These are phyloP conservation scores for Cyphellophora attinorum DNA, from an alignment of 2,329 filamentous ascomycete species.

Conservation along the genomic window DNA sequence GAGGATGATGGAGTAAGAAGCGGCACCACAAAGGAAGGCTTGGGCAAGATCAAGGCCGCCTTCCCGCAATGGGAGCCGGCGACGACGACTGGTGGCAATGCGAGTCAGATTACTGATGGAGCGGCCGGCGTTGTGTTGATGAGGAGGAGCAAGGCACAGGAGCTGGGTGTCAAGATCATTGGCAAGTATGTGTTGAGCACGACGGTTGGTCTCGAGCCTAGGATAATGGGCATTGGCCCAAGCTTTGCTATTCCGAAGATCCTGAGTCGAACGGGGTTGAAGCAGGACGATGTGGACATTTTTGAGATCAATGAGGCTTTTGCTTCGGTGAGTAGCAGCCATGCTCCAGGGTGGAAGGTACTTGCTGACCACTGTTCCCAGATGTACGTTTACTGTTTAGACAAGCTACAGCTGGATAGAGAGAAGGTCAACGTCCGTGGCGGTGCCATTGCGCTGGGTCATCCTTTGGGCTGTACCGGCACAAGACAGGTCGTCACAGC, in stretches of 20 bases:
- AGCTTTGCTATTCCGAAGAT: conserved; percentile 93
- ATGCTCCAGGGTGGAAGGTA: not conserved
- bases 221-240: conserved; percentile 94
- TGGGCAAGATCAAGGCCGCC: conserved; percentile 79
- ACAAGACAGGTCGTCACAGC: conserved; percentile 88
- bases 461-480: conserved; percentile 89
- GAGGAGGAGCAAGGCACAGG: conserved; percentile 82
- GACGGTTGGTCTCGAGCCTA: conserved; percentile 76
- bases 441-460: conserved; percentile 88
- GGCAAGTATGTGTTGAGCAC: conserved; percentile 92
- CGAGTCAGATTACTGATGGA: conserved; percentile 89
- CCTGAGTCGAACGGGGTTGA: conserved; percentile 74
- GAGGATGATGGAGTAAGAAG: conserved; percentile 80
- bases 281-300: conserved; percentile 85
- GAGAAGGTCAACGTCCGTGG: conserved; percentile 94
- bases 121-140: conserved; percentile 91
- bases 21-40: conserved; percentile 75
- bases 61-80: conserved; percentile 70
- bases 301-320: conserved; percentile 99
- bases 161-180: conserved; percentile 79
- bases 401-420: conserved; percentile 70
- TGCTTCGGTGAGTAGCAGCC: conserved; percentile 46
- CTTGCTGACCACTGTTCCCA: not conserved
- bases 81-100: conserved; percentile 91
- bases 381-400: conserved; percentile 76